Base-by-base conservation (phyloP, 192 early-diverging fungal genomes). In the Haplosporangium gracile region DNA sequence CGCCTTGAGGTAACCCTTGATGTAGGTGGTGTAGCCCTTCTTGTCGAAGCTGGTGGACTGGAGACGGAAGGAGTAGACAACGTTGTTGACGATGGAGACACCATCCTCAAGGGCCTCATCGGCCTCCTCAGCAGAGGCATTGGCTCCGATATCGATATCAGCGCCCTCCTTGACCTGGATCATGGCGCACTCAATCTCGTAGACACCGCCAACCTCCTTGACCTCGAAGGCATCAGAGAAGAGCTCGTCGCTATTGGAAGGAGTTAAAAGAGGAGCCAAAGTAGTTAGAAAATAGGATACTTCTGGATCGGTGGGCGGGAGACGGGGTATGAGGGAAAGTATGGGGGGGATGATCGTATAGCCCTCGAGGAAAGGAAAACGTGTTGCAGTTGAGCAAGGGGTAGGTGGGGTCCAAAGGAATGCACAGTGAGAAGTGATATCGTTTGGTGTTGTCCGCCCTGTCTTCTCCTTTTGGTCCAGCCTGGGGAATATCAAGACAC, bases 1-100 rank as follows among this genome's bases (percentile, higher is more conserved):
- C 16, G 86, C 82, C 96, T 97, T 97, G 92, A 98, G 91, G 94
- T 97, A 98, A 75, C 94, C 95, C 94, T 98, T 97, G 88, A 97
- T 93, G 92, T 98, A 97, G 88, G 89, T 85, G 91, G 93, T 94
- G 93, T 95, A 97, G 42, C 92, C 90, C 95, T 97, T 97, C 93
- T 98, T 98, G 90, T 96, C 96, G 82, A 98, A 98, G 29, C 47
- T 70, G 85, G 95, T 97, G 70, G 78, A 65, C 78, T 85, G 85
- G 68, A 97, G 93, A 90, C 96, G 95, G 88, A 93, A 92, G 39
- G 95, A 93, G 91, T 97, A 87, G 74, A 97, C 92, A 40, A 98
- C 92, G 88, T 98, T 95, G 95, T 96, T 98, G 88, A 97, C 96
- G 49, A 89, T 88, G 76, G 89, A 9, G 29, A 78, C 81, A 70